Conservation (phyloP, 257 asterid species). For the Rauvolfia tetraphylla region DNA sequence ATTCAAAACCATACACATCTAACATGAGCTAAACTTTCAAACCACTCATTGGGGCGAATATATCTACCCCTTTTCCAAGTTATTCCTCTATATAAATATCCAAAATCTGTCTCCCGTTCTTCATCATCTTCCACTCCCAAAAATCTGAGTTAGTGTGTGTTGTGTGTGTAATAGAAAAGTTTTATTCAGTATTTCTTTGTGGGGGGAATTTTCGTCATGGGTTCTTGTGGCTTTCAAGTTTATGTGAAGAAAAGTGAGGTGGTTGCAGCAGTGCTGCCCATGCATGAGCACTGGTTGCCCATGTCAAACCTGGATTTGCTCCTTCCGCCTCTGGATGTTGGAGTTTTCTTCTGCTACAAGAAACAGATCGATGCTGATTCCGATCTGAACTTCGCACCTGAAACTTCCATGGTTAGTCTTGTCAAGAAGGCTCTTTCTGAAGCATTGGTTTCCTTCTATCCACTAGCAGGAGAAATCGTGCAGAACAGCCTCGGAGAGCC, state of each 20-base stretch:
- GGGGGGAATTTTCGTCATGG: too few species aligned
- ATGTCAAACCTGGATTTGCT: slow-evolving; percentile 60
- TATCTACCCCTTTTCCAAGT: too few species aligned
- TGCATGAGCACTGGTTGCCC: slow-evolving; percentile 53
- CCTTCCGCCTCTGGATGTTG: slow-evolving; percentile 51
- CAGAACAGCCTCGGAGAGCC: slow-evolving; percentile 49
- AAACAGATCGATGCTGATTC: not conserved
- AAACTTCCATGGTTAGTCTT: slow-evolving; percentile 17
- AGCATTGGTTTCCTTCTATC: slow-evolving; percentile 41
- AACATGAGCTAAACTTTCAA: too few species aligned
- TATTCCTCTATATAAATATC: too few species aligned
- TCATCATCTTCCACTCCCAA: not conserved
- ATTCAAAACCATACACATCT: too few species aligned
- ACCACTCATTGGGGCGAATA: too few species aligned
- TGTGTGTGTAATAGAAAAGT: not conserved
- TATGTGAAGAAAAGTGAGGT: slow-evolving; percentile 39
- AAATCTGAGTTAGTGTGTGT: not conserved
- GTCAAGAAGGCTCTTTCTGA: slow-evolving; percentile 41
- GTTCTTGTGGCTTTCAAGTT: slow-evolving; percentile 34
- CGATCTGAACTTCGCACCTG: not conserved
- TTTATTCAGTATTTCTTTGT: too few species aligned
- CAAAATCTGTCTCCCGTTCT: too few species aligned
- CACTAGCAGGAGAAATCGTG: slow-evolving; percentile 54
- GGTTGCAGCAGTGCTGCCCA: slow-evolving; percentile 42
- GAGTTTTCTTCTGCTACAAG: slow-evolving; percentile 48